A percentile compares a stretch with the other conserved stretches of the same genome.
phyloP scores from a whole-genome alignment of 805 yeast genomes.

The Candida yuanshanica region DNA sequence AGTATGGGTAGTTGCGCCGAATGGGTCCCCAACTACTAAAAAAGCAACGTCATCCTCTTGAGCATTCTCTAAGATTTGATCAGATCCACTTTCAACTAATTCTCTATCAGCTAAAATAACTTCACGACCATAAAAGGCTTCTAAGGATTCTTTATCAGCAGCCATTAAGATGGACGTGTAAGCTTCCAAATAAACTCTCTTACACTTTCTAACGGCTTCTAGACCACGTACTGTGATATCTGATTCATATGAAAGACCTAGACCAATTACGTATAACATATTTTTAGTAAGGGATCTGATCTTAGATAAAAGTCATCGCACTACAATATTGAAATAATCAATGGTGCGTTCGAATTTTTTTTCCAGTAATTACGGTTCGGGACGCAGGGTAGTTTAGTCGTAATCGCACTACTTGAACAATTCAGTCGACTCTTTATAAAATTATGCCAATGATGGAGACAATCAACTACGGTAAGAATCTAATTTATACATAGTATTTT shows the following conservation, averaged over 20 bases:
- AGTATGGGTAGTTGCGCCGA: slow-evolving; percentile 97
- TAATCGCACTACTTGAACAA: too few species aligned
- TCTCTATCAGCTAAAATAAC: slow-evolving; percentile 92
- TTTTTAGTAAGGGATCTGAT: too few species aligned
- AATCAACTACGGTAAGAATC: too few species aligned
- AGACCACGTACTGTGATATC: slow-evolving; percentile 95
- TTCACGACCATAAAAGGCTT: slow-evolving; percentile 78
- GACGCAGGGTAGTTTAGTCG: too few species aligned
- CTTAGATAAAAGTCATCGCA: too few species aligned
- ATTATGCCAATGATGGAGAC: too few species aligned
- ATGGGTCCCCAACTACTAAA: slow-evolving; percentile 94
- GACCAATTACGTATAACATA: slow-evolving; percentile 88
- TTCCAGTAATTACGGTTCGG: too few species aligned
- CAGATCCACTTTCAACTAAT: slow-evolving; percentile 86
- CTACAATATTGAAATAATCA: too few species aligned
- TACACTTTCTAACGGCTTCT: slow-evolving; percentile 75
- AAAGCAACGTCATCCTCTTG: slow-evolving; percentile 83
- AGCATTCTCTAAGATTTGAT: slow-evolving; percentile 72
- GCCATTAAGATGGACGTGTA: slow-evolving; percentile 95
- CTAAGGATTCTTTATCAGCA: slow-evolving; percentile 69
- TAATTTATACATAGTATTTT: too few species aligned
- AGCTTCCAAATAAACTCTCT: slow-evolving; percentile 91
- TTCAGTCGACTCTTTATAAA: too few species aligned
- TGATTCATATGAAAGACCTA: slow-evolving; percentile 82
- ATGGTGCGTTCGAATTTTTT: too few species aligned